A percentile compares a stretch with the other conserved stretches of the same genome.
Conservation (phyloP, 2,329 filamentous ascomycete genomes). For the Fusarium abutilonis region DNA sequence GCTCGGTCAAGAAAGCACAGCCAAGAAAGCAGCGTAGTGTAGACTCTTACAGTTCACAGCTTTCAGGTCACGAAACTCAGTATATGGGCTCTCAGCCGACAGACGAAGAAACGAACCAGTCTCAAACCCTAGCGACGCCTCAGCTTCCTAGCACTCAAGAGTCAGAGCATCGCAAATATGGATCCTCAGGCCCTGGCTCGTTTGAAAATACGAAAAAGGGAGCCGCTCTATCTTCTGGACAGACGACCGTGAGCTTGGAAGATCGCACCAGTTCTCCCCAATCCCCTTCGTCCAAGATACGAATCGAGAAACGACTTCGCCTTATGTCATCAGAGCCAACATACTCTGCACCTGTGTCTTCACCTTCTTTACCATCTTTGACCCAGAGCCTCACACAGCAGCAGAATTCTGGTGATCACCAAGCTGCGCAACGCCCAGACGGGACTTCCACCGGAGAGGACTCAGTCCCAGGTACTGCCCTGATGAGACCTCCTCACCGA, state of each 20-base stretch:
- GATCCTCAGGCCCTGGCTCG: not conserved
- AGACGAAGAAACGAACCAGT: not conserved
- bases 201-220: constrained; percentile 6
- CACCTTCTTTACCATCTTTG: not conserved
- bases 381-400: not conserved
- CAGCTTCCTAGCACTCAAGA: not conserved
- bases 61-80: not conserved
- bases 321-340: not conserved
- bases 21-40: not conserved
- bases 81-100: not conserved
- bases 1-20: not conserved
- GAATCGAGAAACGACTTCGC: constrained; percentile 15
- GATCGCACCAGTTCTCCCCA: not conserved
- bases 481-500: constrained; percentile 10
- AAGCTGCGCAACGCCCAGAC: not conserved
- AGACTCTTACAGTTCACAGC: not conserved
- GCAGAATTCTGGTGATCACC: not conserved
- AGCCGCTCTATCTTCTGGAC: constrained; percentile 5
- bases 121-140: constrained; percentile 3
- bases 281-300: not conserved
- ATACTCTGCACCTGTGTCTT: not conserved
- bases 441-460: not conserved
- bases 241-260: constrained; percentile 4
- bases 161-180: not conserved
- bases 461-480: not conserved